phyloP scores from a whole-genome alignment of 2,329 filamentous ascomycete species.

The Cryphonectria naterciae region DNA sequence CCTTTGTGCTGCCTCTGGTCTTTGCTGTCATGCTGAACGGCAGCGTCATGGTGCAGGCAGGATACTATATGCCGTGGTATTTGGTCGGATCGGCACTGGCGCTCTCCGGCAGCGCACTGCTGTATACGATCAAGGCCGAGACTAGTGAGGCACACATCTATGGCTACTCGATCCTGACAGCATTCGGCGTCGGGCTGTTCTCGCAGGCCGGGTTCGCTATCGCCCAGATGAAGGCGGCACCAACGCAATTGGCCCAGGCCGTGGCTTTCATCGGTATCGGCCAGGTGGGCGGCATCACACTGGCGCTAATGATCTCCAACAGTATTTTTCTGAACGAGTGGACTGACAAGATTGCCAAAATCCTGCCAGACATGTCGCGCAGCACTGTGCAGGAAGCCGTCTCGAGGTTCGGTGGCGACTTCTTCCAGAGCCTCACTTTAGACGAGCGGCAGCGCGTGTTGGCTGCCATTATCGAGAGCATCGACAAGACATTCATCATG shows the following conservation, averaged over 20 bases:
- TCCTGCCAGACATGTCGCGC: constrained; percentile 6
- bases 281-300: constrained; percentile 39
- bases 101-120: constrained; percentile 36
- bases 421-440: constrained; percentile 7
- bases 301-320: constrained; percentile 41
- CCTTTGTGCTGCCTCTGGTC: constrained; percentile 26
- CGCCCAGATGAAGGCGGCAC: constrained; percentile 39
- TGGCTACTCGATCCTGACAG: constrained; percentile 42
- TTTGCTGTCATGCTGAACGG: not conserved
- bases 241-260: constrained; percentile 35
- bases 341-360: not conserved
- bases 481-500: constrained; percentile 11
- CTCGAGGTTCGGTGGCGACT: not conserved
- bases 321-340: constrained; percentile 41
- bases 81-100: constrained; percentile 39
- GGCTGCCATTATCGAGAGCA: constrained; percentile 10
- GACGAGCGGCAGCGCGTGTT: constrained; percentile 8
- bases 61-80: constrained; percentile 42
- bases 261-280: constrained; percentile 43
- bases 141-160: constrained; percentile 34
- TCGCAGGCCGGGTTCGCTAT: constrained; percentile 42
- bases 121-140: constrained; percentile 33
- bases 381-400: constrained; percentile 3
- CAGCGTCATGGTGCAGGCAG: constrained; percentile 42
- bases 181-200: constrained; percentile 41